Percentiles rank a stretch among this genome's conserved stretches.
Conservation (phyloP, 1,284 basidiomycete species). For the Trichosporon ovoides region DNA sequence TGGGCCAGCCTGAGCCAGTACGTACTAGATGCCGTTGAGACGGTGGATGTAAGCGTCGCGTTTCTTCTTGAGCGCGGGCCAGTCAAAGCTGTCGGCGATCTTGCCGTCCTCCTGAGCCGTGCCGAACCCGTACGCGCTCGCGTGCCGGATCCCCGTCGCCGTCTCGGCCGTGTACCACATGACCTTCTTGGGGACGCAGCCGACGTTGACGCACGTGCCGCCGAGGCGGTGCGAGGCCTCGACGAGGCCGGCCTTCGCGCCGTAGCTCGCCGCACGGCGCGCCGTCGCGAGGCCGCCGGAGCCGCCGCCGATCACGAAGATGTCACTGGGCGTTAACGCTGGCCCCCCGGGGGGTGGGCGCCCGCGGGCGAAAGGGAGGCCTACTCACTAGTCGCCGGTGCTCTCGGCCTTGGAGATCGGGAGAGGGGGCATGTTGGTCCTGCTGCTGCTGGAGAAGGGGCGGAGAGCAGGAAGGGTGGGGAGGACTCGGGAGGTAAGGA, state of each 20-base stretch:
- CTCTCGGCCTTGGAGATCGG: conserved; percentile 35
- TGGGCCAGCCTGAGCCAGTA: too few species aligned
- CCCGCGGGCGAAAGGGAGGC: not conserved
- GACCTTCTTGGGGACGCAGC: conserved; percentile 58
- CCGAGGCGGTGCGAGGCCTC: conserved; percentile 74
- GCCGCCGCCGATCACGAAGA: conserved; percentile 49
- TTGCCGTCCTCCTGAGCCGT: conserved; percentile 51
- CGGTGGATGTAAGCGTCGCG: conserved; percentile 90
- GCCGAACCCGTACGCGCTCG: conserved; percentile 70
- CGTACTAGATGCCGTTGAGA: conserved; percentile 85
- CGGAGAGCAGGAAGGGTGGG: conserved; percentile 7
- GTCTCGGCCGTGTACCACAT: conserved; percentile 99
- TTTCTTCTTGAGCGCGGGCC: conserved; percentile 85
- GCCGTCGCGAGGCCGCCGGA: conserved; percentile 49
- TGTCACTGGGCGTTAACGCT: conserved; percentile 29
- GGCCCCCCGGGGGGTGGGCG: too few species aligned
- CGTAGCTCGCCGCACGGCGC: conserved; percentile 80
- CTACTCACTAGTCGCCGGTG: conserved; percentile 43
- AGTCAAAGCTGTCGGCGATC: conserved; percentile 66
- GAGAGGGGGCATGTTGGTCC: conserved; percentile 45
- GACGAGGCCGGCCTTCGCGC: conserved; percentile 86
- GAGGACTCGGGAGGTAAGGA: not conserved
- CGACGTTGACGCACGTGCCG: conserved; percentile 86
- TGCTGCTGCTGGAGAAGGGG: conserved; percentile 22
- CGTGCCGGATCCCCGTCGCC: conserved; percentile 71